Base-by-base conservation (phyloP, 2,329 filamentous ascomycete genomes). In the Botrytis medusae region DNA sequence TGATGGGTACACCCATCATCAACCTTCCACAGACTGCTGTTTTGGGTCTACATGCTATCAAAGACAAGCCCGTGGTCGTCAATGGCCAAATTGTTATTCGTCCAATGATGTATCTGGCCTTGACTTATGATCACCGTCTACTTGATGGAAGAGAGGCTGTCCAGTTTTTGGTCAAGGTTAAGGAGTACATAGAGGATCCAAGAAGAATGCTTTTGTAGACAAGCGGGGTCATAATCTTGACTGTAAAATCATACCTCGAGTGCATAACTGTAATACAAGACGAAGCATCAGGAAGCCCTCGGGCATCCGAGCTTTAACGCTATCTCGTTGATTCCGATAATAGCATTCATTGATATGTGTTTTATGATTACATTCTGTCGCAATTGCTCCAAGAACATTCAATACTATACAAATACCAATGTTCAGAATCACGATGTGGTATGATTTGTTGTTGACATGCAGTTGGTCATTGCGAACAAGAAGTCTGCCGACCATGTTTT, bases 91-190 rank as follows among this genome's bases (percentile, higher is more conserved):
- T 98, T 73, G 95, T 98, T 83, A 93, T 97, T 78, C 90, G 96
- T 77, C 96, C 96, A n/a, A 98, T 99, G 94, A 99, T 99, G 96
- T 98, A 97, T 84, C 89, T 99, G 77, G 96, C 96, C 60, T 88
- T 99, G 74, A 99, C 96, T 22, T 99, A 99, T 82, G 96, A 99
- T 83, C 96, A 99, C 85, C 93, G 96, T 81, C 89, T 99, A 68
- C 87, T 99, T 37, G 96, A 98, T 83, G 96, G 96, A 69, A 90
- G 95, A 82, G 95, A 98, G 85, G 96, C 95, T 64, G 94, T 97
- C 59, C 96, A 95, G 75, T 98, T 98, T 88, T 87, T 98, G 78
- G 92, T 98, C 75, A 97, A 97, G 89, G 87, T 99, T 80, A 98
- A 98, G 90, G 93, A 98, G 83, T 97, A 93, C 82, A 97, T 98